Evolutionary conservation across 2,329 filamentous ascomycete genomes (phyloP).

Genomic region (Stachybotrys chlorohalonatus): DNA sequence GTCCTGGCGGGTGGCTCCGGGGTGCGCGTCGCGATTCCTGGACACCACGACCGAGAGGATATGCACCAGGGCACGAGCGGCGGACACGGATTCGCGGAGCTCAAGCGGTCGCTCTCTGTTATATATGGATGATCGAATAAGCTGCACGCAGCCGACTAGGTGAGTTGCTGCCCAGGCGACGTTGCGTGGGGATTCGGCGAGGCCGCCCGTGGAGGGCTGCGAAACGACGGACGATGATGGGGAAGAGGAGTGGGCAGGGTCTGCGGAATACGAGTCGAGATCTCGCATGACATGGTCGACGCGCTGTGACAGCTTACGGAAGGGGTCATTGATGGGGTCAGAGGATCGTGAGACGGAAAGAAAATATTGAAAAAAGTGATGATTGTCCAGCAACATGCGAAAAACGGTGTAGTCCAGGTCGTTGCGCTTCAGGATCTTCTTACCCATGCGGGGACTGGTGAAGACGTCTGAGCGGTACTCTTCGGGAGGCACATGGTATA

Average conservation of each 20-base stretch:
- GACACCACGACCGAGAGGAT: slow-evolving; percentile 36
- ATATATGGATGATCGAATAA: slow-evolving; percentile 33
- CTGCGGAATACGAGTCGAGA: slow-evolving; percentile 25
- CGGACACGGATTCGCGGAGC: slow-evolving; percentile 30
- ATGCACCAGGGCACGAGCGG: slow-evolving; percentile 37
- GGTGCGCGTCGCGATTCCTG: slow-evolving; percentile 27
- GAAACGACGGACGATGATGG: neutral
- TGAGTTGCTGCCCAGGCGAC: slow-evolving; percentile 42
- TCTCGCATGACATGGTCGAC: slow-evolving; percentile 36
- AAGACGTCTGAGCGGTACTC: slow-evolving; percentile 40
- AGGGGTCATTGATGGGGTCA: slow-evolving; percentile 35
- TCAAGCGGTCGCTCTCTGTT: slow-evolving; percentile 26
- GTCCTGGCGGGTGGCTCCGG: slow-evolving; percentile 16
- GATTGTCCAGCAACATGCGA: slow-evolving; percentile 43
- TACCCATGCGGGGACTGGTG: slow-evolving; percentile 15
- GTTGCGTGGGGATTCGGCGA: slow-evolving; percentile 23
- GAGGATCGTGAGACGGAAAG: slow-evolving; percentile 32
- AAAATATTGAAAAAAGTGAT: slow-evolving; percentile 46
- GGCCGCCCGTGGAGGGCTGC: neutral
- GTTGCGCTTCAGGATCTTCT: slow-evolving; percentile 28
- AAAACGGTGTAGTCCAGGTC: slow-evolving; percentile 43
- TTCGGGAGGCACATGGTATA: slow-evolving; percentile 28
- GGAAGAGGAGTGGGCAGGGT: neutral
- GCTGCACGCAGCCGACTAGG: slow-evolving; percentile 29
- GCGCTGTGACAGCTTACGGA: slow-evolving; percentile 38